Base-by-base conservation (phyloP, 129 eudicot species). In the Ambrosia artemisiifolia region DNA sequence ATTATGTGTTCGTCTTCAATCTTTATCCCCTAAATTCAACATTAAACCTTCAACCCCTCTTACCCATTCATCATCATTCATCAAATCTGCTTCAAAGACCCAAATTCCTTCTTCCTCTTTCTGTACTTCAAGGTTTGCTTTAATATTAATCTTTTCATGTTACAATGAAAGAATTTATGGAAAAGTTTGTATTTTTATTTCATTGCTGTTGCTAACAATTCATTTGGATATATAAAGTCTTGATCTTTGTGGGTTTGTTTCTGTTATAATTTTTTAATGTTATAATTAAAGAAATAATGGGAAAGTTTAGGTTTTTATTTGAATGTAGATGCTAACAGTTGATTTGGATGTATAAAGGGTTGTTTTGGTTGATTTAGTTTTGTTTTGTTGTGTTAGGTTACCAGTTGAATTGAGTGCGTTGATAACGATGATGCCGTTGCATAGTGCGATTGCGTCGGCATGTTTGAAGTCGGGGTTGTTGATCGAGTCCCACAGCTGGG, bases 381-480 rank as follows among this genome's bases (percentile, higher is more conserved):
- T n/a, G n/a, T n/a, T n/a, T n/a, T 51, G 16, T 50, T 46, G 32
- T 50, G 42, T 57, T 74, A 88, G 90, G 77, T 85, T 88, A 78
- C 88, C 90, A 13, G 78, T 80, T 71, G 95, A 85, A 72, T 32
- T 82, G 75, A 80, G 90, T 66, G 69, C 83, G 32, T 69, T 85
- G 75, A 67, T 76, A 16, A 75, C 94, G 5, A 88, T 88, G 90
- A 57, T 88, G 81, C 95, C 95, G 14, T 60, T 88, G 84, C 90
- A 88, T 80, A 88, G 84, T 72, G 95, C 90, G 19, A 78, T 85
- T 70, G 95, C 95, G 16, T 85, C 95, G 3, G 83, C 95, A 49
- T 75, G 88, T 11, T 78, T 88, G 65, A 79, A 38, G 43, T 88
- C 95, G 4, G 84, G 77, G 13, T 74, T 88, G 75, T 64, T 80